Evolutionary conservation across 805 yeast species (phyloP).

Genomic region (Nakazawaea populi): DNA sequence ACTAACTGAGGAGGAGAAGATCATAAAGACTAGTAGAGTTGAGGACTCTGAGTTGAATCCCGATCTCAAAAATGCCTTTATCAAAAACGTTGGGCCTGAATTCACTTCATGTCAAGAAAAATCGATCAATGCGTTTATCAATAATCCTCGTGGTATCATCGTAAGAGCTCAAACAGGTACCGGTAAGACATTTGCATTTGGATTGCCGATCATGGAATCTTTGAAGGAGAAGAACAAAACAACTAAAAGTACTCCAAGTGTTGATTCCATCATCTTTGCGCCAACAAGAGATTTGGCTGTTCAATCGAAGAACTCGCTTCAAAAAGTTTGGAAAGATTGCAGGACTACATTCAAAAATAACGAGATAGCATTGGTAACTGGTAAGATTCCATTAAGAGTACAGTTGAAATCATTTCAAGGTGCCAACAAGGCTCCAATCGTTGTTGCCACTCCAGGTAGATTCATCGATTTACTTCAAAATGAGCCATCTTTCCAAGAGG

Average conservation of each 20-base stretch:
- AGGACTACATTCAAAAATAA: slow-evolving; percentile 12
- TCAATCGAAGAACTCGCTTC: slow-evolving; percentile 67
- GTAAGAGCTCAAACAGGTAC: slow-evolving; percentile 95
- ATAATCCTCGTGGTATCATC: slow-evolving; percentile 57
- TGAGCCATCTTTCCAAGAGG: slow-evolving; percentile 33
- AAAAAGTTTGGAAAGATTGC: slow-evolving; percentile 31
- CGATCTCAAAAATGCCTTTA: slow-evolving; percentile 21
- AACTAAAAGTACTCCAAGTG: slow-evolving; percentile 26
- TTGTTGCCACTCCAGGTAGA: slow-evolving; percentile 75
- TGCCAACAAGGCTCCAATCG: slow-evolving; percentile 45
- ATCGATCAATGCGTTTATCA: slow-evolving; percentile 50
- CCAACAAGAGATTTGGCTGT: slow-evolving; percentile 91
- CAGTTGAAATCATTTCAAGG: slow-evolving; percentile 28
- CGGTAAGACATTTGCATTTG: slow-evolving; percentile 88
- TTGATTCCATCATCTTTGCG: slow-evolving; percentile 64
- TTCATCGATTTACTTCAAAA: slow-evolving; percentile 53
- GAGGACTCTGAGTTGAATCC: slow-evolving; percentile 21
- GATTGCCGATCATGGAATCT: slow-evolving; percentile 70
- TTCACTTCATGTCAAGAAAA: slow-evolving; percentile 68
- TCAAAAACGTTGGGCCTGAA: slow-evolving; percentile 34
- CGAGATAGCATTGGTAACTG: slow-evolving; percentile 53
- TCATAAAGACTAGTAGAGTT: slow-evolving; percentile 11
- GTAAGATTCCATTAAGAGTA: slow-evolving; percentile 46
- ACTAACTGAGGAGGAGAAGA: slow-evolving; percentile 4
- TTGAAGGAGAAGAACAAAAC: slow-evolving; percentile 28